Percentiles rank a stretch among this genome's conserved stretches.
Conservation (phyloP, 306 rosid species). For the Lagenaria siceraria region DNA sequence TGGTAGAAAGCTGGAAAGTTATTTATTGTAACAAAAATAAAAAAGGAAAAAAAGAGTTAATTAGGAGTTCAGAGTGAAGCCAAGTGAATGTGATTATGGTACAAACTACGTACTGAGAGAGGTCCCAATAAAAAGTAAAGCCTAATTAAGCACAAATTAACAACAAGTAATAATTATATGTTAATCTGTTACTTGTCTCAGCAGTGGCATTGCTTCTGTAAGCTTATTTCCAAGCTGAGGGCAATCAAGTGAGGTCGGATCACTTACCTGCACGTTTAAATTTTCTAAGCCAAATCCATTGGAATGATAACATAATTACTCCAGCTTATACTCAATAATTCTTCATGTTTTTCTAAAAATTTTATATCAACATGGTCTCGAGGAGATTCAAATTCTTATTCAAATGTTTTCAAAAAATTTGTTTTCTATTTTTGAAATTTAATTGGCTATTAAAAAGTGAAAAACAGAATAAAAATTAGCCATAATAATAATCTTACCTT, state of each 20-base stretch:
- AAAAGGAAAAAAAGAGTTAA: neutral
- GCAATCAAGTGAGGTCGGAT: conserved; percentile 17
- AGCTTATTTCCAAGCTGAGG: conserved; percentile 26
- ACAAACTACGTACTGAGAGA: neutral
- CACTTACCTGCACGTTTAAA: conserved; percentile 22
- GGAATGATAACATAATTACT: no score
- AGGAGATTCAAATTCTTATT: no score
- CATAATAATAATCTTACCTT: conserved; percentile 19
- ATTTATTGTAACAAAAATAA: neutral
- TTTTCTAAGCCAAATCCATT: neutral
- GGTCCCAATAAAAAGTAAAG: neutral
- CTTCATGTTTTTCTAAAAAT: no score
- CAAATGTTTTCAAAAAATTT: neutral
- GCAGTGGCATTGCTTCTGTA: conserved; percentile 17
- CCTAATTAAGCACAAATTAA: neutral
- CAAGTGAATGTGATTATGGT: neutral
- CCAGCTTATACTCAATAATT: no score
- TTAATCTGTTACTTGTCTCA: conserved; percentile 5
- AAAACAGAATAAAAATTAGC: neutral
- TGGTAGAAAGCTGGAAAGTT: neutral
- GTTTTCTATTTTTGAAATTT: neutral
- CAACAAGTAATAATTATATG: neutral
- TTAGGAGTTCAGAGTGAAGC: neutral
- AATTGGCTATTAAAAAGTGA: neutral
- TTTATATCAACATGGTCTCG: no score